Conservation (phyloP, 2,329 filamentous ascomycete genomes). For the Bipolaris sorokiniana region DNA sequence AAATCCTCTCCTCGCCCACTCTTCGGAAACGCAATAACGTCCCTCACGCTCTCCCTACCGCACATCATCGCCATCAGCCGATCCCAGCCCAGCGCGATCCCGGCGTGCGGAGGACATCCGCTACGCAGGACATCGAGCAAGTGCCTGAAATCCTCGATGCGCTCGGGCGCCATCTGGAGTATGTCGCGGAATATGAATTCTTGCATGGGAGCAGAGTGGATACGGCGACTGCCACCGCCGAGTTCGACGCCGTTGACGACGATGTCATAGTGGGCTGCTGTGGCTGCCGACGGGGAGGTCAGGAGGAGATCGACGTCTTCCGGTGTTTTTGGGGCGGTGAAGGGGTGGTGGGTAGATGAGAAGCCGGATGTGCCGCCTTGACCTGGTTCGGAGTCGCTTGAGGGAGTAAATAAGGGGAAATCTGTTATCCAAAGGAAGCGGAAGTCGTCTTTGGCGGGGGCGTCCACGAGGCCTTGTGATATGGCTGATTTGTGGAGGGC, state of each 20-base stretch:
- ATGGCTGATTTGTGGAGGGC: slow-evolving; percentile 73
- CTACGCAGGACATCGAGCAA: slow-evolving; percentile 79
- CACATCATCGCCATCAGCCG: slow-evolving; percentile 81
- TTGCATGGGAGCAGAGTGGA: slow-evolving; percentile 83
- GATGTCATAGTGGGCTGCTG: slow-evolving; percentile 92
- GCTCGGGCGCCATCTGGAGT: slow-evolving; percentile 73
- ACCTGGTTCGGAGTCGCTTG: slow-evolving; percentile 69
- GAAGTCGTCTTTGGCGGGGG: slow-evolving; percentile 59
- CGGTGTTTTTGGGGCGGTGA: slow-evolving; percentile 80
- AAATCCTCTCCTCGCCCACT: slow-evolving; percentile 86
- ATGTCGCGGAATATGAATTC: slow-evolving; percentile 84
- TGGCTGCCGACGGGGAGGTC: slow-evolving; percentile 72
- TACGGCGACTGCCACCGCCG: slow-evolving; percentile 90
- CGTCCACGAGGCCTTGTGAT: slow-evolving; percentile 62
- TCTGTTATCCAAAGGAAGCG: slow-evolving; percentile 84
- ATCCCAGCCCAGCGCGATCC: slow-evolving; percentile 92
- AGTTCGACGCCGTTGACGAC: slow-evolving; percentile 95
- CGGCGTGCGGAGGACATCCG: slow-evolving; percentile 93
- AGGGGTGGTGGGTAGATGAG: slow-evolving; percentile 90
- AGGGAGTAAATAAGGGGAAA: slow-evolving; percentile 89
- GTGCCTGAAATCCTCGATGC: slow-evolving; percentile 83
- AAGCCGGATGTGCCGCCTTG: slow-evolving; percentile 84
- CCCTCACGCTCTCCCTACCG: slow-evolving; percentile 76
- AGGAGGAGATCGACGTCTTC: slow-evolving; percentile 77
- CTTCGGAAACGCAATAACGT: slow-evolving; percentile 98